Evolutionary conservation across 2,329 filamentous ascomycete species (phyloP).

Genomic region (Diaporthe ilicicola): DNA sequence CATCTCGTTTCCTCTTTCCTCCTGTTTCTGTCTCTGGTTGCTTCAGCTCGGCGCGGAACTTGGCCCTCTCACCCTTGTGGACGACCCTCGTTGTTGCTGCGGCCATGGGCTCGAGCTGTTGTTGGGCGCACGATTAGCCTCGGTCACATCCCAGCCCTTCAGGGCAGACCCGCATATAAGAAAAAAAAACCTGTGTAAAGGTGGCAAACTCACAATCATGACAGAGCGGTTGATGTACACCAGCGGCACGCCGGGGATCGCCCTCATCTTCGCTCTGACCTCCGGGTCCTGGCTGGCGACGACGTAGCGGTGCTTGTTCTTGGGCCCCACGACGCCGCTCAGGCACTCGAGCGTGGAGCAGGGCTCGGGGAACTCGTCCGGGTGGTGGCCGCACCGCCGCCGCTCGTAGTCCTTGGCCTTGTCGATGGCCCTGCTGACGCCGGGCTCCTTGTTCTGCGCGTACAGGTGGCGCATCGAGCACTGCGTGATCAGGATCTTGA

Average conservation of each 20-base stretch:
- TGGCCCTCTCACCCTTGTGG: constrained; percentile 74
- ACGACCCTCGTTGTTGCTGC: constrained; percentile 69
- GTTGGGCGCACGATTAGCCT: not conserved
- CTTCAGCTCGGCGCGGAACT: constrained; percentile 76
- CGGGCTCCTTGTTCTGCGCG: constrained; percentile 63
- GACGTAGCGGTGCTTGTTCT: constrained; percentile 82
- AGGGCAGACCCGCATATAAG: constrained; percentile 30
- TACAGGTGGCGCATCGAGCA: constrained; percentile 80
- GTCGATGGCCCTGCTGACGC: constrained; percentile 69
- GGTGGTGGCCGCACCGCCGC: constrained; percentile 80
- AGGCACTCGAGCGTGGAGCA: constrained; percentile 76
- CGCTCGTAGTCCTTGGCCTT: constrained; percentile 78
- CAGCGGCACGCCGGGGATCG: constrained; percentile 76
- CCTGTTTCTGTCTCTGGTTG: constrained; percentile 41
- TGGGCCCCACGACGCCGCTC: constrained; percentile 80
- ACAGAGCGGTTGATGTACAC: constrained; percentile 83
- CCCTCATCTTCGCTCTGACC: constrained; percentile 69
- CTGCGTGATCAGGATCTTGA: constrained; percentile 77
- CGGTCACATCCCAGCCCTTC: constrained; percentile 33
- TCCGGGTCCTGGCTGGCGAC: constrained; percentile 77
- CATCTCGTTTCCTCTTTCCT: constrained; percentile 59
- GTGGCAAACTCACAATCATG: constrained; percentile 70
- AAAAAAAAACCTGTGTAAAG: too few relatives aligned
- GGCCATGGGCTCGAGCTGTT: constrained; percentile 71
- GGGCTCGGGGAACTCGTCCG: constrained; percentile 74